phyloP scores from a whole-genome alignment of 2,329 filamentous ascomycete genomes.

The Reticulascus tulasneorum region DNA sequence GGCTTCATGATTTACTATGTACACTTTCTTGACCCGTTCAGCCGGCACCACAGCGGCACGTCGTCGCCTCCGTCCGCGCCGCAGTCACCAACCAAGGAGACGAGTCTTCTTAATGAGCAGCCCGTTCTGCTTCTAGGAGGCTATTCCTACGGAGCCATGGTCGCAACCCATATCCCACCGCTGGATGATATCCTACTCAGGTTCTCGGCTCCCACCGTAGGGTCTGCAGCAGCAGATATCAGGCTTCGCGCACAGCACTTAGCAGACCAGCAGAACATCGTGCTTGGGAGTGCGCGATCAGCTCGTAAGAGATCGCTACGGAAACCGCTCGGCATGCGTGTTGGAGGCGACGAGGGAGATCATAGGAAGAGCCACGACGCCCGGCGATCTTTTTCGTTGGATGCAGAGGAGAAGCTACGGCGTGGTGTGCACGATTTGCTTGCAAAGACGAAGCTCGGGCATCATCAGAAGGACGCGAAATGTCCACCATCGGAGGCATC shows the following conservation, averaged over 20 bases:
- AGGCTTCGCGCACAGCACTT: constrained; percentile 65
- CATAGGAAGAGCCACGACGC: constrained; percentile 37
- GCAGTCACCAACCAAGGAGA: constrained; percentile 3
- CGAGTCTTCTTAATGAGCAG: constrained; percentile 4
- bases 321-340: constrained; percentile 35
- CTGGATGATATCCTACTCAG: constrained; percentile 54
- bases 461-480: constrained; percentile 10
- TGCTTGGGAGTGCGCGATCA: constrained; percentile 33
- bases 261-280: constrained; percentile 56
- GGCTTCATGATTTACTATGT: constrained; percentile 76
- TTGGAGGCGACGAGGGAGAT: constrained; percentile 46
- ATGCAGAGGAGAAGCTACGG: constrained; percentile 44
- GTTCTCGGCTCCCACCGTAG: constrained; percentile 51
- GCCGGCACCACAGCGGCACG: no score
- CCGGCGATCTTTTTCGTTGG: constrained; percentile 31
- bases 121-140: constrained; percentile 62
- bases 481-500: constrained; percentile 5
- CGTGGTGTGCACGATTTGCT: constrained; percentile 46
- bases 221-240: constrained; percentile 64
- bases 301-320: constrained; percentile 22
- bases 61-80: constrained; percentile 7
- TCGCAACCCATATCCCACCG: constrained; percentile 69
- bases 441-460: constrained; percentile 31
- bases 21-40: constrained; percentile 48
- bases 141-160: constrained; percentile 87